Conservation (phyloP, 2,329 filamentous ascomycete genomes). For the Coniochaeta pulveracea region DNA sequence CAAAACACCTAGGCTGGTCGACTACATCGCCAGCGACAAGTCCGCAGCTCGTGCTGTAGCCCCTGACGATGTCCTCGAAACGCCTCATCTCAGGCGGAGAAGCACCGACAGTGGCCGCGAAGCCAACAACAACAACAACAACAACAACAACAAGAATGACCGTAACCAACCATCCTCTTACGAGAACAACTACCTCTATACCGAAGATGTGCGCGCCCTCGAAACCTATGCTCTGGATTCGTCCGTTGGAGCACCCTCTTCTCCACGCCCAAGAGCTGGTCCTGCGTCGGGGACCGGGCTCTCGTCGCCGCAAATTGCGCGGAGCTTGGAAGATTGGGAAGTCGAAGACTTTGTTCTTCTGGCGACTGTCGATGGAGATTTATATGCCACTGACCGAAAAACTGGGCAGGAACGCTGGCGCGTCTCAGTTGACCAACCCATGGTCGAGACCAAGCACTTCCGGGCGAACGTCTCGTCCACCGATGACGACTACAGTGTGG, state of each 20-base stretch:
- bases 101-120: conserved; percentile 11
- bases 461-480: conserved; percentile 54
- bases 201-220: conserved; percentile 83
- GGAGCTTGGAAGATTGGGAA: conserved; percentile 98
- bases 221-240: conserved; percentile 90
- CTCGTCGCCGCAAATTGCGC: conserved; percentile 83
- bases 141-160: conserved; percentile 21
- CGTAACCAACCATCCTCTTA: conserved; percentile 19
- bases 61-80: conserved; percentile 14
- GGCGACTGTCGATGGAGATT: conserved; percentile 97
- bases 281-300: conserved; percentile 45
- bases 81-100: conserved; percentile 15
- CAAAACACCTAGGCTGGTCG: conserved; percentile 6
- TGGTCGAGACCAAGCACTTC: conserved; percentile 83
- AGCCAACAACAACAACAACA: conserved; percentile 15
- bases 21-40: conserved; percentile 13
- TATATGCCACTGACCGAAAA: conserved; percentile 82
- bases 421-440: conserved; percentile 70
- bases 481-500: conserved; percentile 47
- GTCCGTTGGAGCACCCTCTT: conserved; percentile 85
- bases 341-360: conserved; percentile 99
- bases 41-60: no score
- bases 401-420: conserved; percentile 80
- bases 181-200: conserved; percentile 24
- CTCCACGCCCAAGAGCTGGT: conserved; percentile 55